Evolutionary conservation across 192 early-diverging fungal species (phyloP).

Genomic region (Coemansia sp.): DNA sequence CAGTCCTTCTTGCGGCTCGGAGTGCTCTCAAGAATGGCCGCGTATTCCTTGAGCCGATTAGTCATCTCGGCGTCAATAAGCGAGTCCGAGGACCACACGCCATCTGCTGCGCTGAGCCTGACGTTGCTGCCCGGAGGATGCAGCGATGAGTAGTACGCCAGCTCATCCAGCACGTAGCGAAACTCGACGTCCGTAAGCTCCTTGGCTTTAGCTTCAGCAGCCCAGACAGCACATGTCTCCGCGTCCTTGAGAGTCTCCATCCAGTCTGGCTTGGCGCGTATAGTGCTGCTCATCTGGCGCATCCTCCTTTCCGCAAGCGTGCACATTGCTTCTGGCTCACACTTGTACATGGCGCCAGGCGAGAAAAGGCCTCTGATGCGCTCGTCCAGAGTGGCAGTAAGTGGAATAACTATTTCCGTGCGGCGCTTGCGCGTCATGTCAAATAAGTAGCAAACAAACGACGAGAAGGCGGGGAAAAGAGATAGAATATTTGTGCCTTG

Average conservation of each 20-base stretch:
- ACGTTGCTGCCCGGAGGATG: conserved; percentile 19
- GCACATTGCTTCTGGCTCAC: no score
- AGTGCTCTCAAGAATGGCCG: neutral
- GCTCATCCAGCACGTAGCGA: conserved; percentile 50
- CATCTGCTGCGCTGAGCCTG: conserved; percentile 26
- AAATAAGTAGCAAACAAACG: no score
- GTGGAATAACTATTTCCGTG: no score
- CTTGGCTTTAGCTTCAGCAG: conserved; percentile 14
- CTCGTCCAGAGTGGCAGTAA: no score
- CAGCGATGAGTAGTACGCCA: conserved; percentile 33
- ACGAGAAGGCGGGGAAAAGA: no score
- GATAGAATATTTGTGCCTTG: no score
- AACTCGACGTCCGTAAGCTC: conserved; percentile 41
- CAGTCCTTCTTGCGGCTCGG: no score
- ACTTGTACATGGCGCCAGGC: no score
- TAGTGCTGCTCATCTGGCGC: no score
- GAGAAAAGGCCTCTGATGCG: no score
- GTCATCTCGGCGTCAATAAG: conserved; percentile 18
- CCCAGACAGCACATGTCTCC: conserved; percentile 26
- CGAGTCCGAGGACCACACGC: conserved; percentile 38
- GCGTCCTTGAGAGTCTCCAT: conserved; percentile 16
- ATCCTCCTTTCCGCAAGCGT: no score
- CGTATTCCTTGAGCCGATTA: neutral
- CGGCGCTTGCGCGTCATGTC: no score
- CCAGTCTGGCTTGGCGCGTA: conserved; percentile 58